A percentile compares a stretch with the other conserved stretches of the same genome.
Evolutionary conservation across 2,329 filamentous ascomycete genomes (phyloP).

Genomic region (Venturia oleaginea): DNA sequence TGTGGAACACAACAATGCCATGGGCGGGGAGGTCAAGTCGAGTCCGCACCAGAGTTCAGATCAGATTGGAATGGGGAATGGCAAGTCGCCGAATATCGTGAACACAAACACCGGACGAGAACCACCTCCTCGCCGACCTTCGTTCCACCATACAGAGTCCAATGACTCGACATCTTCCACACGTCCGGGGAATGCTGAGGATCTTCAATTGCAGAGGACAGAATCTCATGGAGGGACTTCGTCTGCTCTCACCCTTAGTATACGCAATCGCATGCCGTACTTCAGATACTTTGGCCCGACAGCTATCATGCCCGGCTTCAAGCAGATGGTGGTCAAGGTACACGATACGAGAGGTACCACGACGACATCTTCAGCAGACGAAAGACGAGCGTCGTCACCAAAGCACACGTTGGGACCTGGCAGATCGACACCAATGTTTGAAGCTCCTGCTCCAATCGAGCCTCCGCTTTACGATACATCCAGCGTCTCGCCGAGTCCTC

Average conservation of each 20-base stretch:
- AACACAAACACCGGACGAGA: neutral
- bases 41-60: neutral
- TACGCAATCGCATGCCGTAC: conserved; percentile 65
- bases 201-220: conserved; percentile 21
- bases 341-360: conserved; percentile 55
- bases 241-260: conserved; percentile 33
- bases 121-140: neutral
- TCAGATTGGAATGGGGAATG: neutral
- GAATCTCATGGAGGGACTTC: conserved; percentile 21
- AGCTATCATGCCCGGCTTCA: conserved; percentile 83
- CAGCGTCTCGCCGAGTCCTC: conserved; percentile 57
- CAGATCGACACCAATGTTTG: conserved; percentile 18
- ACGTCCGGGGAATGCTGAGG: conserved; percentile 27
- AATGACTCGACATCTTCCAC: neutral
- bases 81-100: neutral
- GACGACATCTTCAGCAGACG: conserved; percentile 45
- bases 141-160: neutral
- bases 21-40: neutral
- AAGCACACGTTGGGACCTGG: conserved; percentile 23
- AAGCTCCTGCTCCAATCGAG: conserved; percentile 34
- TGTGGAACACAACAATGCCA: neutral
- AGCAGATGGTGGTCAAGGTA: conserved; percentile 80
- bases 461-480: conserved; percentile 71
- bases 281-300: conserved; percentile 88
- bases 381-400: conserved; percentile 25